These are phyloP conservation scores for Suillus subalutaceus DNA, from an alignment of 768 basidiomycete genomes.

Conservation along the genomic window DNA sequence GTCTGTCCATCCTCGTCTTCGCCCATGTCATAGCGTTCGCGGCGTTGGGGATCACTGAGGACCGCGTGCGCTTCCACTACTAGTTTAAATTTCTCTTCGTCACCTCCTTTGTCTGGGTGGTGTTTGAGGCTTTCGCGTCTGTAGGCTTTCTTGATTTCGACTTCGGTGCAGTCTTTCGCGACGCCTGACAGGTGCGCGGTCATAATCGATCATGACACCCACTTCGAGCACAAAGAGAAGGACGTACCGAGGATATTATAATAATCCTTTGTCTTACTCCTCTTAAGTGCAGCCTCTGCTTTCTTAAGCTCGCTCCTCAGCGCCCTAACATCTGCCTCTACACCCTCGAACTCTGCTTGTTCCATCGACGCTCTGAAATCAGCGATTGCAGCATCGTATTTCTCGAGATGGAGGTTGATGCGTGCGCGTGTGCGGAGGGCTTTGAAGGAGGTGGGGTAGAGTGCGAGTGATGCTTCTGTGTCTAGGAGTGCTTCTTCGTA, in stretches of 20 bases:
- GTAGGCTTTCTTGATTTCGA: constrained; percentile 91
- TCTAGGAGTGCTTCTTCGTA: constrained; percentile 73
- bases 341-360: constrained; percentile 65
- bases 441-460: constrained; percentile 75
- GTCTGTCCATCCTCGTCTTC: constrained; percentile 77
- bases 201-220: background rate
- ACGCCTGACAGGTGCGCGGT: constrained; percentile 37
- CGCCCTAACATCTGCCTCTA: constrained; percentile 62
- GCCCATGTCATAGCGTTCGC: constrained; percentile 79
- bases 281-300: constrained; percentile 80
- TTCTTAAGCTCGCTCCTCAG: constrained; percentile 73
- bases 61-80: constrained; percentile 82
- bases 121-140: constrained; percentile 83
- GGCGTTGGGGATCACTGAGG: constrained; percentile 72
- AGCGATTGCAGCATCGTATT: constrained; percentile 67
- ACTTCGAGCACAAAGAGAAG: background rate
- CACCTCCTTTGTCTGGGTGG: constrained; percentile 91
- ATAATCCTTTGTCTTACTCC: constrained; percentile 90
- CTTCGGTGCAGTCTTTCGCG: constrained; percentile 59
- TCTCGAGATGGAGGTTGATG: constrained; percentile 72
- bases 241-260: constrained; percentile 68
- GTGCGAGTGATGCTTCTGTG: constrained; percentile 64
- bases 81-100: constrained; percentile 95
- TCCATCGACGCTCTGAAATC: constrained; percentile 85
- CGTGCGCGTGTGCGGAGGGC: constrained; percentile 86